Evolutionary conservation across 2,329 filamentous ascomycete species (phyloP).

Genomic region (Ophiostoma ulmi): DNA sequence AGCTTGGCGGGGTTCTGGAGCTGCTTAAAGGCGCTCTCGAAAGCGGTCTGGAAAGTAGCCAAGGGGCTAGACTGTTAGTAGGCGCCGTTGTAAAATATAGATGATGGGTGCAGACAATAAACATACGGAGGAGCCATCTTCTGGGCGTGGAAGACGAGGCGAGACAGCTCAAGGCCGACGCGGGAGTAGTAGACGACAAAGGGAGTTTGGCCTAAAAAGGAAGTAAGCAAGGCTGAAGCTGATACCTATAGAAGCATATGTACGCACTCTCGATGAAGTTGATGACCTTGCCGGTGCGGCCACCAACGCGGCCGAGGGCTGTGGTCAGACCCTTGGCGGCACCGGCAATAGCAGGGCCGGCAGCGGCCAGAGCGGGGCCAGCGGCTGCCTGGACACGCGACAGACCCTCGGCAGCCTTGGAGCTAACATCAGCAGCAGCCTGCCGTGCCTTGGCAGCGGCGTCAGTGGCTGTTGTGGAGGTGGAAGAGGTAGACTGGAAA

Average conservation of each 20-base stretch:
- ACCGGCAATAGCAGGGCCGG: conserved; percentile 69
- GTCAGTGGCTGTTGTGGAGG: conserved; percentile 44
- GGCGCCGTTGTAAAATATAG: not conserved
- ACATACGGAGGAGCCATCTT: conserved; percentile 95
- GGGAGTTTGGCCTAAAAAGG: conserved; percentile 67
- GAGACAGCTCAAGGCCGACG: conserved; percentile 80
- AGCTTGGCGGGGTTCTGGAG: conserved; percentile 63
- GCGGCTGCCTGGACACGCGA: conserved; percentile 76
- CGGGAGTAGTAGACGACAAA: conserved; percentile 86
- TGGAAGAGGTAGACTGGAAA: conserved; percentile 52
- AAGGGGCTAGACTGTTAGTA: conserved; percentile 52
- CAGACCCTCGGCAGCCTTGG: conserved; percentile 76
- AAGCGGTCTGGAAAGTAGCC: conserved; percentile 80
- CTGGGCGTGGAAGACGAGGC: conserved; percentile 80
- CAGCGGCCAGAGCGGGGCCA: conserved; percentile 70
- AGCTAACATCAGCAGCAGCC: conserved; percentile 40
- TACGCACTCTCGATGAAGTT: conserved; percentile 79
- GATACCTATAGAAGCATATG: not conserved
- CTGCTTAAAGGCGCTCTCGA: conserved; percentile 67
- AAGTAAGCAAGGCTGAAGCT: not conserved
- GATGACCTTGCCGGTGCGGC: conserved; percentile 73
- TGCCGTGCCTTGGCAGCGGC: conserved; percentile 40
- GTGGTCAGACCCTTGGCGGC: conserved; percentile 63
- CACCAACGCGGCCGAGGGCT: conserved; percentile 71
- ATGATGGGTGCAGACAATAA: not conserved